Percentiles rank a stretch among this genome's conserved stretches.
Evolutionary conservation across 2,329 filamentous ascomycete genomes (phyloP).

Genomic region (Trichoderma gracile): DNA sequence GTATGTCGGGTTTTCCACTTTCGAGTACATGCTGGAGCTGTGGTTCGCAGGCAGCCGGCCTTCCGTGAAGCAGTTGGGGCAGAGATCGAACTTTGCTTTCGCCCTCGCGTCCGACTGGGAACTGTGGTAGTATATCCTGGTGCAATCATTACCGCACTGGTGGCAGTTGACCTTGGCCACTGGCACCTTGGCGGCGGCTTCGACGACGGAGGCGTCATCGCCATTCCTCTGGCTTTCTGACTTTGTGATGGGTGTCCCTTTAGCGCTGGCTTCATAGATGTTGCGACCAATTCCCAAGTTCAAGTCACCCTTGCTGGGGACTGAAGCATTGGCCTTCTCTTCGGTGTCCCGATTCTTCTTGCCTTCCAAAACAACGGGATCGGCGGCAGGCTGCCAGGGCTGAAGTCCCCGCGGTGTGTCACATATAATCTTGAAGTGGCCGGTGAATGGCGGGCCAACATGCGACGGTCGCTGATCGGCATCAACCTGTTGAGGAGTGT

Average conservation of each 20-base stretch:
- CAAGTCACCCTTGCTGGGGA: slow-evolving; percentile 72
- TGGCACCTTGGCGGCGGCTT: slow-evolving; percentile 66
- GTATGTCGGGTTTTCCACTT: slow-evolving; percentile 86
- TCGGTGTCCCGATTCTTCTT: slow-evolving; percentile 69
- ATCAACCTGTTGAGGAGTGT: slow-evolving; percentile 72
- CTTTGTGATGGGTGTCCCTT: slow-evolving; percentile 70
- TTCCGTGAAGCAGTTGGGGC: slow-evolving; percentile 86
- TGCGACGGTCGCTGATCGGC: slow-evolving; percentile 92
- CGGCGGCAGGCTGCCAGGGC: slow-evolving; percentile 88
- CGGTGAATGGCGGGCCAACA: slow-evolving; percentile 94
- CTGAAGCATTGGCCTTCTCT: slow-evolving; percentile 64
- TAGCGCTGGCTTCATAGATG: slow-evolving; percentile 90
- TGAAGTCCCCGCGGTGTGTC: slow-evolving; percentile 94
- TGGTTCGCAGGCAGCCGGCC: slow-evolving; percentile 79
- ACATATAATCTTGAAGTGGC: slow-evolving; percentile 93
- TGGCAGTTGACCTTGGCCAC: slow-evolving; percentile 77
- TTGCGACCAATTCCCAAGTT: slow-evolving; percentile 94
- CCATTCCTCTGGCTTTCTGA: slow-evolving; percentile 73
- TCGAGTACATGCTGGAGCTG: slow-evolving; percentile 77
- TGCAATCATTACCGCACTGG: slow-evolving; percentile 89
- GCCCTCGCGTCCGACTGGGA: slow-evolving; percentile 58
- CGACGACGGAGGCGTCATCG: slow-evolving; percentile 63
- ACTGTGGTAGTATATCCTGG: slow-evolving; percentile 61
- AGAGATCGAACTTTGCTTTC: slow-evolving; percentile 81
- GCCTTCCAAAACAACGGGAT: slow-evolving; percentile 64